Percentiles rank a stretch among this genome's conserved stretches.
These are phyloP conservation scores for Umbelopsis sp. DNA, from an alignment of 192 early-diverging fungal genomes.

Conservation along the genomic window DNA sequence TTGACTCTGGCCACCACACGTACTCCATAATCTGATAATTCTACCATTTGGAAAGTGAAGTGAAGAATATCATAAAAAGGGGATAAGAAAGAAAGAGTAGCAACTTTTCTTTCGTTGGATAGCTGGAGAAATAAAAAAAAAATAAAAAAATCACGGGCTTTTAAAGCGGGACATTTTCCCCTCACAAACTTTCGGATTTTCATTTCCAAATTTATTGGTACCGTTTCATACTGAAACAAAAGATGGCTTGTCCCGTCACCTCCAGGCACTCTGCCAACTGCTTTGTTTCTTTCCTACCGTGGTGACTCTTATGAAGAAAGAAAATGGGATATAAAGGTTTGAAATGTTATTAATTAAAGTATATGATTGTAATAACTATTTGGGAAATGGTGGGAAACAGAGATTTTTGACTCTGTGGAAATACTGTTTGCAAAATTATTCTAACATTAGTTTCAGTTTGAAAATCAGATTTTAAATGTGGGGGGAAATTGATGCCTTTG, in stretches of 20 bases:
- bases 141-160: not conserved
- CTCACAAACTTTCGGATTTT: not conserved
- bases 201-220: not conserved
- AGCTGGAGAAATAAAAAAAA: not conserved
- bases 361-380: no score
- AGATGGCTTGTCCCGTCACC: not conserved
- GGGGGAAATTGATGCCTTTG: no score
- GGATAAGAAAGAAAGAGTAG: not conserved
- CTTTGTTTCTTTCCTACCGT: not conserved
- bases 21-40: slow-evolving; percentile 26
- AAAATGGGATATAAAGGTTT: no score
- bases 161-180: not conserved
- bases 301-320: no score
- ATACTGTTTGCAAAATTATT: no score
- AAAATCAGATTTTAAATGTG: no score
- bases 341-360: no score
- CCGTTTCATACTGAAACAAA: not conserved
- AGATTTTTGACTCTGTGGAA: no score
- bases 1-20: slow-evolving; percentile 36
- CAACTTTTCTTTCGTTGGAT: not conserved
- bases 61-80: not conserved
- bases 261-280: not conserved
- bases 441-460: no score
- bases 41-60: slow-evolving; percentile 15
- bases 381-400: no score